Percentiles rank a stretch among this genome's conserved stretches.
phyloP scores from a whole-genome alignment of 495 filamentous ascomycete species.

The Penicillium soppii region DNA sequence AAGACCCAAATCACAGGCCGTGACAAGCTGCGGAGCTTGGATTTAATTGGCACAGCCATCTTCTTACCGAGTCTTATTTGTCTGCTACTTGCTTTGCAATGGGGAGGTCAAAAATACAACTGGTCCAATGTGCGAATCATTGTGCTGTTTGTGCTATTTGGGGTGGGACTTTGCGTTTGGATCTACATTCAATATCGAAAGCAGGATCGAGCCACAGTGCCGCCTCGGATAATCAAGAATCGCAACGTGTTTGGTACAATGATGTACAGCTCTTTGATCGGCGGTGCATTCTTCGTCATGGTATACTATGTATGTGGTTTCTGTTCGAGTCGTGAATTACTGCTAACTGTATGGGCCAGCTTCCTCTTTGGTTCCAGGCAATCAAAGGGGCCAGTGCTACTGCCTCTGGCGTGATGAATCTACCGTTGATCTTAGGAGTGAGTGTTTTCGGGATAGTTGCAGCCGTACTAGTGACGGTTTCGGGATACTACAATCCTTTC shows the following conservation, averaged over 20 bases:
- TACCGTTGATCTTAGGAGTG: slow-evolving; percentile 78
- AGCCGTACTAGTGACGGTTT: no score
- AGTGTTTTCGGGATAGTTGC: no score
- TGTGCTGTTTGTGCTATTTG: slow-evolving; percentile 66
- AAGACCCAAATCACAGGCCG: no score
- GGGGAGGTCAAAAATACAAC: slow-evolving; percentile 71
- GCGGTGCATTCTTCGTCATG: slow-evolving; percentile 65
- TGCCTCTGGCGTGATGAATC: slow-evolving; percentile 71
- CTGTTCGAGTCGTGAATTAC: background rate
- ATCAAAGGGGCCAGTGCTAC: slow-evolving; percentile 69
- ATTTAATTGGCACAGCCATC: slow-evolving; percentile 62
- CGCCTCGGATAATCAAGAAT: slow-evolving; percentile 68
- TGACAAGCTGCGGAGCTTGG: no score
- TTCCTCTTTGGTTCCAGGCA: slow-evolving; percentile 90
- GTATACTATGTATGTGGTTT: slow-evolving; percentile 48
- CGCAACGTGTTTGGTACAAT: slow-evolving; percentile 62
- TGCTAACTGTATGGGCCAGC: slow-evolving; percentile 42
- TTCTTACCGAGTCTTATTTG: slow-evolving; percentile 73
- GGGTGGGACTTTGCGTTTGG: slow-evolving; percentile 62
- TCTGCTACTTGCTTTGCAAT: slow-evolving; percentile 78
- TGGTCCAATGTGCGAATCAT: slow-evolving; percentile 72
- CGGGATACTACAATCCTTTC: background rate
- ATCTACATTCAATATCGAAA: slow-evolving; percentile 61
- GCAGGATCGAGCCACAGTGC: slow-evolving; percentile 74
- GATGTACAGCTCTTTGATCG: slow-evolving; percentile 54